These are phyloP conservation scores for Oryza meridionalis DNA, from an alignment of 176 grass and related monocot species.

Conservation along the genomic window DNA sequence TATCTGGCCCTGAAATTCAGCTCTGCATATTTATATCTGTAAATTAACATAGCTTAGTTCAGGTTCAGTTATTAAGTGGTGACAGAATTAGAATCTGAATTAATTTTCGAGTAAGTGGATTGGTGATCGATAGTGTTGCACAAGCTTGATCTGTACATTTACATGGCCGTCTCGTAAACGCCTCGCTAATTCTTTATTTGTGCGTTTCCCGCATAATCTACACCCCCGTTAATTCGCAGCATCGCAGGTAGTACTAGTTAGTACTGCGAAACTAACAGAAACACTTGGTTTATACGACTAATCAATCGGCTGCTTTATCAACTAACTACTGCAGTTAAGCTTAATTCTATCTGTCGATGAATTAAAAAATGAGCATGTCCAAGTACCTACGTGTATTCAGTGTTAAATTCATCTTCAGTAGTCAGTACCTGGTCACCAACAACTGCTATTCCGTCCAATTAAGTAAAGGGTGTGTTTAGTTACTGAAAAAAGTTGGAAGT, in stretches of 20 bases:
- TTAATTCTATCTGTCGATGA: background rate
- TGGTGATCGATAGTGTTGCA: background rate
- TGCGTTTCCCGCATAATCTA: background rate
- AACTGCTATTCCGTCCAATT: too few species aligned
- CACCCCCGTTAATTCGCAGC: background rate
- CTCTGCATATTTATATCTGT: background rate
- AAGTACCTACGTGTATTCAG: too few species aligned
- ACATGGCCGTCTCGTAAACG: conserved; percentile 39
- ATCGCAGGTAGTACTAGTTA: background rate
- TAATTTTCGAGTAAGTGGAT: background rate
- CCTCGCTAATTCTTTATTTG: conserved; percentile 11
- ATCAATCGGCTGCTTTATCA: background rate
- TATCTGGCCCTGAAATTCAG: background rate
- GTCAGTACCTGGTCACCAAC: too few species aligned
- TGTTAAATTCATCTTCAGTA: too few species aligned
- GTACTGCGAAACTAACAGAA: background rate
- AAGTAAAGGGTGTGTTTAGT: too few species aligned
- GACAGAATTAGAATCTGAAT: background rate
- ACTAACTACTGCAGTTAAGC: background rate
- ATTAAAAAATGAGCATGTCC: background rate
- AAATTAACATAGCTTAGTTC: too few species aligned
- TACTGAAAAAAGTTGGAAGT: too few species aligned
- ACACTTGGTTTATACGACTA: background rate
- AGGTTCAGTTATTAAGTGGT: too few species aligned
- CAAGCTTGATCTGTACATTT: conserved; percentile 12